Evolutionary conservation across 257 asterid species (phyloP), one percentile per base, ranked within the genome.

Genomic region (Rehmannia glutinosa): DNA sequence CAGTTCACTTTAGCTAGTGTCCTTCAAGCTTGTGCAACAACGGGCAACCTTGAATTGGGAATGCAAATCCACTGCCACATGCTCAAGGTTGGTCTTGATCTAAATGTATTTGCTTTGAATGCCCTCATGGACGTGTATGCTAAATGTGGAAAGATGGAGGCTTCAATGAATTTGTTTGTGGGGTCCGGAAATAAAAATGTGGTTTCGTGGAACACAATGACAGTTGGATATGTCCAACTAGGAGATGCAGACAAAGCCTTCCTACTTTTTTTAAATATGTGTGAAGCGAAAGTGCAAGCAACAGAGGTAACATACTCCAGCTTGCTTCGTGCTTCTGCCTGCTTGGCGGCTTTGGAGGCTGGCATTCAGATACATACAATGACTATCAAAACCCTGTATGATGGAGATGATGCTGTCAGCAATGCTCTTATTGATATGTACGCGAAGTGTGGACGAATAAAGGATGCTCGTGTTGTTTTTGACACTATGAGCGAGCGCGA

Each of bases 111-210:
- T 76, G 84, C 88, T 69, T 72, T 75, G 52, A 92, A 92, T 65
- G 96, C 95, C 65, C 96, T 92, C 80, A 90, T 92, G 95, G 97
- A 88, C 20, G 89, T 87, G 72, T 90, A 92, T 78, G 90, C 94
- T 36, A 92, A 90, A 82, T 82, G 92, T 73, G 97, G 92, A 65
- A 77, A 79, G 32, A 81, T 92, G 79, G 88, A 77, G 57, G 76
- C 66, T 47, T 75, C 98, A 3, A 72, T 74, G 81, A 64, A 81
- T 28, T 69, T 92, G 80, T 90, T 92, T 71, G 47, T 41, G 72
- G 82, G 70, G 72, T 79, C 77, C 1, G 65, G 51, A 47, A 79
- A 82, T 52, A 92, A 52, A 68, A 92, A 88, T 42, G 97, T 77
- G 61, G 91, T 92, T 59, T 90, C 98, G 6, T 92, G 98, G 98